These are phyloP conservation scores for Colletotrichum orbiculare DNA, from an alignment of 2,329 filamentous ascomycete genomes.

Conservation along the genomic window DNA sequence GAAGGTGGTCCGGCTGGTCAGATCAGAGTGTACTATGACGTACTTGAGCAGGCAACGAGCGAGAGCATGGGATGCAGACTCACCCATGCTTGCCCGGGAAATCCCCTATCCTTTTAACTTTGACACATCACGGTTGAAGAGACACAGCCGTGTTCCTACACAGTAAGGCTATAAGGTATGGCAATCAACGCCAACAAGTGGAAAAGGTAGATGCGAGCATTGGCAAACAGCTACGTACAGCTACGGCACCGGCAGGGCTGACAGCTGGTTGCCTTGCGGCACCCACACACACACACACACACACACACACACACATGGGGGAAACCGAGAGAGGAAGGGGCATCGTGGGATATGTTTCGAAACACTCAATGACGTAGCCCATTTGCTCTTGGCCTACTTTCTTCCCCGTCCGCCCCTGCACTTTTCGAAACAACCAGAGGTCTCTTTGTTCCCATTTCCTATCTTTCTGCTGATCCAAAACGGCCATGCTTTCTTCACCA, in stretches of 20 bases:
- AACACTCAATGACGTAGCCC: slow-evolving; percentile 34
- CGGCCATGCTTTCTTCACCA: not conserved
- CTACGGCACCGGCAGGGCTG: not conserved
- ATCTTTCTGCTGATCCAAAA: slow-evolving; percentile 1
- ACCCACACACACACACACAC: not conserved
- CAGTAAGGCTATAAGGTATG: too few relatives aligned
- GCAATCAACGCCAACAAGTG: too few relatives aligned
- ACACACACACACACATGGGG: slow-evolving; percentile 5
- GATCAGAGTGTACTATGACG: too few relatives aligned
- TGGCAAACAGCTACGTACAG: not conserved
- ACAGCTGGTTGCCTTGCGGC: slow-evolving; percentile 4
- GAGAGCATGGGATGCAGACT: too few relatives aligned
- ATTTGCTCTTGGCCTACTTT: not conserved
- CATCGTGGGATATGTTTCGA: slow-evolving; percentile 37
- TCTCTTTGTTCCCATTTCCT: not conserved
- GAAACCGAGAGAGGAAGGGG: slow-evolving; percentile 31
- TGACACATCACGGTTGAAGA: too few relatives aligned
- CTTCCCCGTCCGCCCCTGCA: not conserved
- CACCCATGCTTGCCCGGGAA: too few relatives aligned
- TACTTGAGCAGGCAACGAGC: too few relatives aligned
- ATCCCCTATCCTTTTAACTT: too few relatives aligned
- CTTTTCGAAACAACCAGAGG: slow-evolving; percentile 16
- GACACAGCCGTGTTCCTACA: too few relatives aligned
- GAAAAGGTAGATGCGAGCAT: too few relatives aligned
- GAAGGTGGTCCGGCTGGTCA: too few relatives aligned